Evolutionary conservation across 2,329 filamentous ascomycete genomes (phyloP), one percentile per base, ranked within the genome.

Genomic region (Botrytis squamosa): DNA sequence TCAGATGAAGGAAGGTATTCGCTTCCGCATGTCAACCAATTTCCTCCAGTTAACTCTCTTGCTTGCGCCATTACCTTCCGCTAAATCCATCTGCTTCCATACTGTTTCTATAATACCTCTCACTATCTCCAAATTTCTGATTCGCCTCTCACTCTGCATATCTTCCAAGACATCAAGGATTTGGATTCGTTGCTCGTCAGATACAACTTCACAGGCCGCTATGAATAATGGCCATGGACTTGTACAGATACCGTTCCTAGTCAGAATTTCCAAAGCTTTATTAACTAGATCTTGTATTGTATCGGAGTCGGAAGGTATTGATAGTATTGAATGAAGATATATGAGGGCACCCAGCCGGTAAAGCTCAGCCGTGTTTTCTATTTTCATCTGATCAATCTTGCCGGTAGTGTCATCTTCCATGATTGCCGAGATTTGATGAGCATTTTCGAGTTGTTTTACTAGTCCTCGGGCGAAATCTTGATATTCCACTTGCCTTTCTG

Each of bases 161-260:
- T 77, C 77, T 65, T 86, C 83, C 66, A 86, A 78, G 3, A 82
- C 81, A 42, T 80, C 77, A 18, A 86, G 78, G 14, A 86, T 80
- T 57, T 76, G 74, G 44, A 85, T 82, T 36, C 84, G 80, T 71
- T 85, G 83, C 36, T 81, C 80, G 65, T 86, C 85, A 25, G 79
- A 81, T 44, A 81, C 80, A 14, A 82, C 82, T 76, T 85, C 84
- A 75, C 84, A 86, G 0, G 84, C 85, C 22, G 85, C 77, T 44
- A 86, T 82, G 69, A 86, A 86, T 7, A 86, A 77, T 10, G 85
- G 85, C 85, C 85, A 86, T 5, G 85, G 85, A 75, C 84, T 86
- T 14, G 84, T 86, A 74, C 83, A 85, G 44, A 84, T 80, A 12
- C 82, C 79, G 22, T 86, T 79, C 33, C 76, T 79, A 40, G 78